Percentiles rank a stretch among this genome's conserved stretches.
Conservation (phyloP, 371 early-diverging fungal genomes). For the Umbelopsis sp. region DNA sequence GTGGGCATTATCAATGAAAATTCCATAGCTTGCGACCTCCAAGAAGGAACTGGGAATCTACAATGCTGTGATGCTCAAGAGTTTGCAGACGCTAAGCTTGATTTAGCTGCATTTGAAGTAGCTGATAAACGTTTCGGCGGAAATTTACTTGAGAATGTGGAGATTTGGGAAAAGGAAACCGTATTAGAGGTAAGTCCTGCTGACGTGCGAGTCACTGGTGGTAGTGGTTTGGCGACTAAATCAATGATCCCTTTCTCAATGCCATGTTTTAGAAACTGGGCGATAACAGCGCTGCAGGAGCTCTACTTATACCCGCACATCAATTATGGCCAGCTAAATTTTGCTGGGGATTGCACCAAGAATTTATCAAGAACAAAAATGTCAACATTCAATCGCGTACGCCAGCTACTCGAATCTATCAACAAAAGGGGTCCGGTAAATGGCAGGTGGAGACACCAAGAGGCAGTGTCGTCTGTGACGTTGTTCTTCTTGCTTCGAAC, state of each 20-base stretch:
- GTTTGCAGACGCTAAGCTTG: slow-evolving; percentile 4
- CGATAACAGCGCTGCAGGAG: not conserved
- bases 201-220: not conserved
- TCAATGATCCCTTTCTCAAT: not conserved
- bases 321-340: slow-evolving; percentile 7
- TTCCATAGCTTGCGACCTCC: not conserved
- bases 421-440: not conserved
- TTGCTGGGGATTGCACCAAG: slow-evolving; percentile 1
- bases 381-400: slow-evolving; percentile 9
- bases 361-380: slow-evolving; percentile 3
- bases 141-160: not conserved
- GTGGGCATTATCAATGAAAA: not conserved
- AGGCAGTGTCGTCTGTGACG: not conserved
- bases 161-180: slow-evolving; percentile 6
- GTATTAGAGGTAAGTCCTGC: not conserved
- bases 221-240: not conserved
- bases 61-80: not conserved
- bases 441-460: slow-evolving; percentile 6
- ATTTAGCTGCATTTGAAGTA: not conserved
- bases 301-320: slow-evolving; percentile 11
- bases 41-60: slow-evolving; percentile 10
- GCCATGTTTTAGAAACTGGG: not conserved
- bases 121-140: slow-evolving; percentile 7
- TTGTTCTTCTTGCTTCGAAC: slow-evolving; percentile 2
- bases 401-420: not conserved